Base-by-base conservation (phyloP, 2,329 filamentous ascomycete genomes). In the Stenocarpella maydis region DNA sequence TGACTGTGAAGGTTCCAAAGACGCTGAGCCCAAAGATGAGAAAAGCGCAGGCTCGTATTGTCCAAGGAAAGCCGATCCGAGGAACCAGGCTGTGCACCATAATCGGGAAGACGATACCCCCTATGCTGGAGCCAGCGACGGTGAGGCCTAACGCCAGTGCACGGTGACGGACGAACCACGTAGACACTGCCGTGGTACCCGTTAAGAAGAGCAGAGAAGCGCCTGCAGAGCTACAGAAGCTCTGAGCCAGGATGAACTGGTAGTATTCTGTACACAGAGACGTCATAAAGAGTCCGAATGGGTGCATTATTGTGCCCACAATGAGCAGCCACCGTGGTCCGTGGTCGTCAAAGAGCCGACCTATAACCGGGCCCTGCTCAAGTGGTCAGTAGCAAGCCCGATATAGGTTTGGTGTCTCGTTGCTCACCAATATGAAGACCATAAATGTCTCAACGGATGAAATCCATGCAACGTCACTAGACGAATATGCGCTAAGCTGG, bases 201-300 rank as follows among this genome's bases (percentile, higher is more conserved):
- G 70, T 67, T 17, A 66, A 63, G 34, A 71, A 69, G 49, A 73
- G 67, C 26, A 54, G 34, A 21, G 66, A 61, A 9, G 69, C 70
- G n/a, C 73, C 73, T 39, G 74, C 70, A 34, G 71, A 64, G 34
- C 63, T 70, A 61, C 71, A 72, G 5, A 74, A 37, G 7, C 71
- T 67, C 68, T 74, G 73, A 1, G 72, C 68, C 3, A 74, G 70
- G 15, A 72, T 45, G 34, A 74, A 60, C 31, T 73, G 72, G 53
- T 74, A 74, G 45, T 74, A 73, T 17, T 65, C 49, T 7, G 45
- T 61, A 21, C 67, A 71, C 24, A 88, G 75, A 24, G 80, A 83
- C 0, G 83, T 81, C 84, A 88, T 86, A 84, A 89, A 87, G 14
- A 88, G 73, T 8, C 84, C 82, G 55, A 88, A 82, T 28, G 88